Evolutionary conservation across 2,329 filamentous ascomycete species (phyloP), one percentile per base, ranked within the genome.

Genomic region (Sphaceloma murrayae): DNA sequence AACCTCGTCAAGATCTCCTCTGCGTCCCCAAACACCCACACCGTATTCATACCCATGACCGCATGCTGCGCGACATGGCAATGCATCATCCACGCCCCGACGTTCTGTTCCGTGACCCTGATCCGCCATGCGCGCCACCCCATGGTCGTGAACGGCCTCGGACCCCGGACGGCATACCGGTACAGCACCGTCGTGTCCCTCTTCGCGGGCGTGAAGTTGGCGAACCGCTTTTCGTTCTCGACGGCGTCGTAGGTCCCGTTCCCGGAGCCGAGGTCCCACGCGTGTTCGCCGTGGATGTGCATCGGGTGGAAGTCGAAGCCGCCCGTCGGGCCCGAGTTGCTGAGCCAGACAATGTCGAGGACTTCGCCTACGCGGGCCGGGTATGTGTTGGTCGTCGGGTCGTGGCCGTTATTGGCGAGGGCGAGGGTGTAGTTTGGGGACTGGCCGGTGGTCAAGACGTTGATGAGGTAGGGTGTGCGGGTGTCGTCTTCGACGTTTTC

Each of bases 121-220:
- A 79, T 58, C 6, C 77, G 62, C 77, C 76, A 80, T 0, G 67
- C 76, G 14, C 77, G 63, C 77, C 77, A 82, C 0, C 77, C 75
- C 0, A 67, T 62, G 2, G 64, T 66, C 4, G 62, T 55, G 3
- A 67, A 60, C 0, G 67, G 56, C 2, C 50, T 51, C 0, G 65
- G 68, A 14, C 62, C 63, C 3, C 58, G 50, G 21, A 36, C 22
- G 0, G 57, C 58, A 50, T 79, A 81, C 1, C 71, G 60, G 50
- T 77, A 76, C 2, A 81, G 60, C 50, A 75, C 68, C 1, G 73
- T 77, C 0, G 67, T 70, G 43, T 71, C 68, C 4, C 71, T 56
- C 24, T 54, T 50, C 3, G 67, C 61, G 1, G 68, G 67, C 54
- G 36, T 40, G 24, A 27, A 40, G 24, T 18, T 30, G 22, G 19